These are phyloP conservation scores for Fusarium dimerum DNA, from an alignment of 2,329 filamentous ascomycete genomes.

Conservation along the genomic window DNA sequence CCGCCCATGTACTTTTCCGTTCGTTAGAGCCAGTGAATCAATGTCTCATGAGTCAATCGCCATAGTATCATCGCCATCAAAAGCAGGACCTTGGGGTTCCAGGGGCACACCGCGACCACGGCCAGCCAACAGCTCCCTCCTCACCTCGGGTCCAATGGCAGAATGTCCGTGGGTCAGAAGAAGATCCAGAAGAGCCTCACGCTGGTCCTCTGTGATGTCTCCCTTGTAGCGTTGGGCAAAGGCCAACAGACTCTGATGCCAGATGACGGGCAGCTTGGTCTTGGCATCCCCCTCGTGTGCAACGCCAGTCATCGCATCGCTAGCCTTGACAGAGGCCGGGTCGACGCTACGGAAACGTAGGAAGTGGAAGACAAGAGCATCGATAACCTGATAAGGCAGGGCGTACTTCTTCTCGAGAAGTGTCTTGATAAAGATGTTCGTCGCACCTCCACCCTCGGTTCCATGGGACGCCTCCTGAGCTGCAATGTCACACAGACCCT, in stretches of 20 bases:
- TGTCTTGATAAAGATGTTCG: constrained; percentile 92
- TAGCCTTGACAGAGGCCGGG: constrained; percentile 52
- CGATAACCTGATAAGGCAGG: constrained; percentile 90
- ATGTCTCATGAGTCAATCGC: constrained; percentile 55
- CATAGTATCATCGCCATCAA: constrained; percentile 91
- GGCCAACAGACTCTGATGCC: constrained; percentile 90
- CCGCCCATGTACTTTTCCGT: constrained; percentile 18
- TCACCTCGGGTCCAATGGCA: constrained; percentile 86
- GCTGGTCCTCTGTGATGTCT: constrained; percentile 92
- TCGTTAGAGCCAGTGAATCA: constrained; percentile 24
- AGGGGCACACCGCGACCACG: constrained; percentile 75
- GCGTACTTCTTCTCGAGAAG: constrained; percentile 97
- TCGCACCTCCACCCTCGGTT: constrained; percentile 84
- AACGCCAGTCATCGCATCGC: constrained; percentile 54
- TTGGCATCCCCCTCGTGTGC: constrained; percentile 49
- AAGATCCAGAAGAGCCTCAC: constrained; percentile 86
- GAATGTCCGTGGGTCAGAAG: constrained; percentile 82
- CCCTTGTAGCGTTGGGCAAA: constrained; percentile 96
- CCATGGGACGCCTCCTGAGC: constrained; percentile 83
- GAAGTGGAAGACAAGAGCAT: constrained; percentile 95
- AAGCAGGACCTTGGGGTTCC: constrained; percentile 55
- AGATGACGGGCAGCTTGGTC: constrained; percentile 82
- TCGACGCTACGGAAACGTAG: constrained; percentile 79
- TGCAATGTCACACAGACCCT: constrained; percentile 90
- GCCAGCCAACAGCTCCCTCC: constrained; percentile 84